Evolutionary conservation across 2,329 filamentous ascomycete species (phyloP).

Genomic region (Thermoascus crustaceus): DNA sequence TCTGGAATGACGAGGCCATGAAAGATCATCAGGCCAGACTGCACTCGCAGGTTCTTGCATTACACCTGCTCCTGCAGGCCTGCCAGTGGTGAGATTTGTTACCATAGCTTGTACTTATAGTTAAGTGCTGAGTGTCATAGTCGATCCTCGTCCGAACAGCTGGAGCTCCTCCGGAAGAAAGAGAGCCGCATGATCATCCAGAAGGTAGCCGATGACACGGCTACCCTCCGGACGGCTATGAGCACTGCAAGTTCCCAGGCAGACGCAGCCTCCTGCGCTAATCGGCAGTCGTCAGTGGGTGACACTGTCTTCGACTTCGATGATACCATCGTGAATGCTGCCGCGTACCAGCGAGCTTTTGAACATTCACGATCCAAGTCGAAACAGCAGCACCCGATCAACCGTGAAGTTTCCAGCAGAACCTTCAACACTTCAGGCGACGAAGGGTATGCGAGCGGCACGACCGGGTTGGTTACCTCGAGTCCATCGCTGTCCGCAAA

Average conservation of each 20-base stretch:
- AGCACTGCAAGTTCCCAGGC: constrained; percentile 19
- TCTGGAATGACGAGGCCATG: constrained; percentile 33
- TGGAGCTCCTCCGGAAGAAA: constrained; percentile 23
- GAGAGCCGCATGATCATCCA: constrained; percentile 27
- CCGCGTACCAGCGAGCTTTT: constrained; percentile 17
- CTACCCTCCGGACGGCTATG: constrained; percentile 23
- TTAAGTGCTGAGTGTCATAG: constrained; percentile 12
- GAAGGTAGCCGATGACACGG: constrained; percentile 30
- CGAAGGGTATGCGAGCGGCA: constrained; percentile 20
- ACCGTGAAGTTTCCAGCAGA: constrained; percentile 7
- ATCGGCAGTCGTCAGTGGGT: constrained; percentile 19
- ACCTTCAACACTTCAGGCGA: constrained; percentile 16
- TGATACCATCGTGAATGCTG: constrained; percentile 17
- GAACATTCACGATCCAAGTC: constrained; percentile 9
- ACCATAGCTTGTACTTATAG: too few species aligned
- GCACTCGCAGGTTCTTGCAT: constrained; percentile 28
- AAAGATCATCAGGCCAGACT: constrained; percentile 26
- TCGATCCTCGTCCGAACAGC: constrained; percentile 27
- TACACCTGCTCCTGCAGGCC: constrained; percentile 31
- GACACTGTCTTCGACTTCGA: constrained; percentile 28
- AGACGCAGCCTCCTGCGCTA: constrained; percentile 17
- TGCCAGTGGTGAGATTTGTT: constrained; percentile 37
- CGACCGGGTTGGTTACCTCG: constrained; percentile 8
- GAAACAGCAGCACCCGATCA: constrained; percentile 4
- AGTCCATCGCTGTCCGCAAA: constrained; percentile 8